Evolutionary conservation across 2,329 filamentous ascomycete species (phyloP).

Genomic region (Apiospora phragmitis): DNA sequence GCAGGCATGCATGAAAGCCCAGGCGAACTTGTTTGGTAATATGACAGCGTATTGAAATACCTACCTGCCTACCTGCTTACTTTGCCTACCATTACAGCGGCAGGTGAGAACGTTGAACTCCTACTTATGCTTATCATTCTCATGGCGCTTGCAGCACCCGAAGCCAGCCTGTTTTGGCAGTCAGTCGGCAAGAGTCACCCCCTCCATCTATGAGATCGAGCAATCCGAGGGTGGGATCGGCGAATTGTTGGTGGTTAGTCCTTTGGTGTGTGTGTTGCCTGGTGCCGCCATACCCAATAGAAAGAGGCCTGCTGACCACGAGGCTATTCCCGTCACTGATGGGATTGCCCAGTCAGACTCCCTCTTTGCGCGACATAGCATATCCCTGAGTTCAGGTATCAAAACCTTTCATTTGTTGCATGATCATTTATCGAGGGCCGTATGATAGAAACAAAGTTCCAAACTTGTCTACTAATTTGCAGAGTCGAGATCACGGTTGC

Average conservation of each 20-base stretch:
- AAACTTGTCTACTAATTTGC: not conserved
- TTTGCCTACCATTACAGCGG: not conserved
- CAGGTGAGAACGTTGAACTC: not conserved
- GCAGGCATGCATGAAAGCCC: not conserved
- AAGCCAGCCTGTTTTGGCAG: not conserved
- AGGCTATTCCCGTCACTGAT: not conserved
- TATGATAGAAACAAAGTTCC: not conserved
- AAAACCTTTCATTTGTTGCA: not conserved
- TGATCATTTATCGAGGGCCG: not conserved
- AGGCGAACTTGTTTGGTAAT: not conserved
- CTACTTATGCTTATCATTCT: not conserved
- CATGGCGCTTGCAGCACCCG: not conserved
- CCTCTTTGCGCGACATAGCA: not conserved
- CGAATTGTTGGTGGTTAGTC: not conserved
- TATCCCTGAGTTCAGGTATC: not conserved
- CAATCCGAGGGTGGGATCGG: not conserved
- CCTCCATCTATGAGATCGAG: constrained; percentile 1
- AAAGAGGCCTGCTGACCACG: not conserved
- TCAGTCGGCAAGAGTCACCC: not conserved
- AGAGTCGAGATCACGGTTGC: not conserved
- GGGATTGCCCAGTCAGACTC: not conserved
- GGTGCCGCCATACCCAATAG: not conserved
- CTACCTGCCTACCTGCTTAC: not conserved
- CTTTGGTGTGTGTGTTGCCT: not conserved
- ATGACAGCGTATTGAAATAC: not conserved